phyloP scores from a whole-genome alignment of 805 yeast genomes.

The Yarrowia hollandica region DNA sequence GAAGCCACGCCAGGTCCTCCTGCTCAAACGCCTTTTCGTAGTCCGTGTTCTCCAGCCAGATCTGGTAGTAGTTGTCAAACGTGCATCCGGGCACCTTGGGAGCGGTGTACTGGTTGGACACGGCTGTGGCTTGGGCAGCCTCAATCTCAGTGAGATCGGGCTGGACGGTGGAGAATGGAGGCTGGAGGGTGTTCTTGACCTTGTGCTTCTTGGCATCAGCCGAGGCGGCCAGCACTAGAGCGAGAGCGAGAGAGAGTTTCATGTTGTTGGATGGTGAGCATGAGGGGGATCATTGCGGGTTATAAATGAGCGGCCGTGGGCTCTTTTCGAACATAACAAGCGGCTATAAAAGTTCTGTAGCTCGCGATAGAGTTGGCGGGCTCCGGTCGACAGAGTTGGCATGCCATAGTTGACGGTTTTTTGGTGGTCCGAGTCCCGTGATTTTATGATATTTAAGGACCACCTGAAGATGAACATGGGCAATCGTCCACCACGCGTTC shows the following conservation, averaged over 20 bases:
- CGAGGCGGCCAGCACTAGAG: background rate
- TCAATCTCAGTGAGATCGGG: constrained; percentile 3
- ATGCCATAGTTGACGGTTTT: too few relatives aligned
- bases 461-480: too few relatives aligned
- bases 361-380: too few relatives aligned
- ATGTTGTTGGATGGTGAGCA: background rate
- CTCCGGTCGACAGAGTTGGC: too few relatives aligned
- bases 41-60: constrained; percentile 56
- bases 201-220: background rate
- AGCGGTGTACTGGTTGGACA: constrained; percentile 8
- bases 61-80: constrained; percentile 46
- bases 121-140: constrained; percentile 13
- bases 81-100: constrained; percentile 44
- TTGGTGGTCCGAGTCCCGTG: too few relatives aligned
- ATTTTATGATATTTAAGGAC: too few relatives aligned
- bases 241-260: background rate
- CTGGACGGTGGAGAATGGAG: background rate
- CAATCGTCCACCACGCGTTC: too few relatives aligned
- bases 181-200: background rate
- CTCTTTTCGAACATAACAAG: too few relatives aligned
- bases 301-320: too few relatives aligned
- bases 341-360: too few relatives aligned
- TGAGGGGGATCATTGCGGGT: background rate
- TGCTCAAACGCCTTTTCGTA: constrained; percentile 52
- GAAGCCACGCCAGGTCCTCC: constrained; percentile 47